phyloP scores from a whole-genome alignment of 2,329 filamentous ascomycete species.

The Clonostachys solani region DNA sequence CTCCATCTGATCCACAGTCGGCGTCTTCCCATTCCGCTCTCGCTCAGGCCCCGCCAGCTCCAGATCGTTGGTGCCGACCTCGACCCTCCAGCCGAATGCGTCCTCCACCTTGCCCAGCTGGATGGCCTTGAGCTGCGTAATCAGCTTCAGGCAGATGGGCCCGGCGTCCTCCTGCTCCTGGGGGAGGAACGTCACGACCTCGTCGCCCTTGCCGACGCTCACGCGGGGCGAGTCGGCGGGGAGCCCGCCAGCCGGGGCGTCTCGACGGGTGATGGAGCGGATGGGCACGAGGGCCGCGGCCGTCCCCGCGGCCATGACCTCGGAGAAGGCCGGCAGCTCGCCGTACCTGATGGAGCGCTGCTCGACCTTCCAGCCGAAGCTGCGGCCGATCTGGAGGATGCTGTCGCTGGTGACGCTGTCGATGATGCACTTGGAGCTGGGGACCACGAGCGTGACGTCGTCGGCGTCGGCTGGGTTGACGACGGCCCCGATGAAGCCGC shows the following conservation, averaged over 20 bases:
- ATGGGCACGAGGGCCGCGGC: slow-evolving; percentile 90
- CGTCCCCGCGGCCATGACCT: slow-evolving; percentile 89
- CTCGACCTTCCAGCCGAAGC: slow-evolving; percentile 83
- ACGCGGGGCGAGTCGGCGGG: slow-evolving; percentile 29
- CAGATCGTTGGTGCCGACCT: slow-evolving; percentile 38
- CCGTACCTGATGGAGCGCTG: slow-evolving; percentile 62
- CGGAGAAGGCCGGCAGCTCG: slow-evolving; percentile 51
- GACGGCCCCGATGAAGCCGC: slow-evolving; percentile 81
- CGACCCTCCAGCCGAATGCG: slow-evolving; percentile 65
- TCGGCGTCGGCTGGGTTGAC: slow-evolving; percentile 36
- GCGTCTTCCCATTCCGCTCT: slow-evolving; percentile 10
- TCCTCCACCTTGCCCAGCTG: slow-evolving; percentile 80
- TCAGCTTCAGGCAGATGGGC: slow-evolving; percentile 65
- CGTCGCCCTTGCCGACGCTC: slow-evolving; percentile 26
- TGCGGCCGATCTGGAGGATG: slow-evolving; percentile 68
- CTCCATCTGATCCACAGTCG: slow-evolving; percentile 26
- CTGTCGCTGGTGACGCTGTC: slow-evolving; percentile 81
- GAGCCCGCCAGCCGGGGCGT: slow-evolving; percentile 4
- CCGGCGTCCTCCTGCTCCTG: slow-evolving; percentile 64
- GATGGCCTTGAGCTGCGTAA: slow-evolving; percentile 77
- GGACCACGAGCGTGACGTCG: slow-evolving; percentile 72
- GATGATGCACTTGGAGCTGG: slow-evolving; percentile 80
- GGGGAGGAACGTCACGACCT: slow-evolving; percentile 52
- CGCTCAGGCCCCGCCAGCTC: slow-evolving; percentile 25
- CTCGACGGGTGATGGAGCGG: slow-evolving; percentile 72